Evolutionary conservation across 768 basidiomycete species (phyloP).

Genomic region (Suillus spraguei): DNA sequence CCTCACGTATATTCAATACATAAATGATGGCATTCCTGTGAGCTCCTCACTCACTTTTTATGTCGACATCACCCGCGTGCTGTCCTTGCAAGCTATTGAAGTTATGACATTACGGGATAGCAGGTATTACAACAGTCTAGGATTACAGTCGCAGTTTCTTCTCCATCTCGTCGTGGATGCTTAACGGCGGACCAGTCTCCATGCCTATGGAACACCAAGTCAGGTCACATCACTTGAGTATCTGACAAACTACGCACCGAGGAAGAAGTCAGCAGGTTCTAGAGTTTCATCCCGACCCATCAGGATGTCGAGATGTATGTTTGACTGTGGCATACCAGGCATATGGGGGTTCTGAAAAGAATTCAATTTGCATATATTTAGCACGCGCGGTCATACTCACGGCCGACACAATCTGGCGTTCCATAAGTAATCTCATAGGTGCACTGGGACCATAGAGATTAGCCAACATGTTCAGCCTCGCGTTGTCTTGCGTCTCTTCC

Average conservation of each 20-base stretch:
- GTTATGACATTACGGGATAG: not conserved
- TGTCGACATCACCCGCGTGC: too few relatives aligned
- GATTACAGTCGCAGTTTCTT: constrained; percentile 52
- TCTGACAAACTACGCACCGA: constrained; percentile 48
- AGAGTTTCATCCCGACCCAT: constrained; percentile 91
- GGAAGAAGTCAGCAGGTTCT: constrained; percentile 79
- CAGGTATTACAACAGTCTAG: constrained; percentile 14
- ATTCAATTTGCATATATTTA: not conserved
- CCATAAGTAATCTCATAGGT: constrained; percentile 92
- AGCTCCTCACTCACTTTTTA: not conserved
- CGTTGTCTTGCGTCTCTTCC: constrained; percentile 89
- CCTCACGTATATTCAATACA: constrained; percentile 15
- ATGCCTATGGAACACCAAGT: constrained; percentile 42
- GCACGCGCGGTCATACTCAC: constrained; percentile 46
- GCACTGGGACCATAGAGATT: constrained; percentile 86
- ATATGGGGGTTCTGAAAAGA: constrained; percentile 61
- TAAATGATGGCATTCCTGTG: constrained; percentile 7
- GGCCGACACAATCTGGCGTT: constrained; percentile 79
- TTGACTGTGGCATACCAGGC: constrained; percentile 65
- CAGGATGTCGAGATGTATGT: constrained; percentile 89
- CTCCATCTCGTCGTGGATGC: constrained; percentile 70
- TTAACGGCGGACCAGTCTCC: constrained; percentile 50
- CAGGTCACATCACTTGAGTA: constrained; percentile 8
- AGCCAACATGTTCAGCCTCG: constrained; percentile 83
- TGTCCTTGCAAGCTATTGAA: not conserved